Conservation (phyloP, 208 protist species). For the Crithidia thermophila region DNA sequence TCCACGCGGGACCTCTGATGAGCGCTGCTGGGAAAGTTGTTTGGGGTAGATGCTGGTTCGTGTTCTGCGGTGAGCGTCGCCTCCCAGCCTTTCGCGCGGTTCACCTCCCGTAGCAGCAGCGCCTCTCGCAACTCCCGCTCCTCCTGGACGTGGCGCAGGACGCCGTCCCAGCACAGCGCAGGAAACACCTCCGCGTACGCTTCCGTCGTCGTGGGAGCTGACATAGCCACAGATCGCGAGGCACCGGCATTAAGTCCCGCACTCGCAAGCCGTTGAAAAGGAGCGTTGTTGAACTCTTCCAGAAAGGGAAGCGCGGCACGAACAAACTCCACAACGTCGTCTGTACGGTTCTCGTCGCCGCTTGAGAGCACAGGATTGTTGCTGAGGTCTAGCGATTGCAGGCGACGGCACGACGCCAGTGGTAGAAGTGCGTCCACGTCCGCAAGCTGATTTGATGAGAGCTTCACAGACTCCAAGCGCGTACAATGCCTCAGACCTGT, state of each 20-base stretch:
- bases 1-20: not conserved
- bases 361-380: constrained; percentile 58
- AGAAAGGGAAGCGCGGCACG: constrained; percentile 25
- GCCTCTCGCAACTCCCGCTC: constrained; percentile 18
- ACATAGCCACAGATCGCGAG: too few species aligned
- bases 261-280: not conserved
- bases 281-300: constrained; percentile 45
- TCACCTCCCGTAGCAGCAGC: constrained; percentile 9
- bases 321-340: not conserved
- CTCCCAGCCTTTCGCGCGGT: constrained; percentile 27
- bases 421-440: constrained; percentile 38
- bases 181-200: constrained; percentile 21
- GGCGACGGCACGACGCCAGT: constrained; percentile 43
- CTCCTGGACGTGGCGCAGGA: constrained; percentile 15
- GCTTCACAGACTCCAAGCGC: constrained; percentile 55
- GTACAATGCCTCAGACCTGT: constrained; percentile 58
- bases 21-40: not conserved
- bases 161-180: constrained; percentile 27
- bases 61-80: not conserved
- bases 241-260: too few species aligned
- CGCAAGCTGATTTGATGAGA: constrained; percentile 68
- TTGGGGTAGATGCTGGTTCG: not conserved
- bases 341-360: not conserved
- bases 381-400: constrained; percentile 52
- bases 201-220: not conserved